These are phyloP conservation scores for Phyllosticta citribraziliensis DNA, from an alignment of 2,329 filamentous ascomycete species.

Conservation along the genomic window DNA sequence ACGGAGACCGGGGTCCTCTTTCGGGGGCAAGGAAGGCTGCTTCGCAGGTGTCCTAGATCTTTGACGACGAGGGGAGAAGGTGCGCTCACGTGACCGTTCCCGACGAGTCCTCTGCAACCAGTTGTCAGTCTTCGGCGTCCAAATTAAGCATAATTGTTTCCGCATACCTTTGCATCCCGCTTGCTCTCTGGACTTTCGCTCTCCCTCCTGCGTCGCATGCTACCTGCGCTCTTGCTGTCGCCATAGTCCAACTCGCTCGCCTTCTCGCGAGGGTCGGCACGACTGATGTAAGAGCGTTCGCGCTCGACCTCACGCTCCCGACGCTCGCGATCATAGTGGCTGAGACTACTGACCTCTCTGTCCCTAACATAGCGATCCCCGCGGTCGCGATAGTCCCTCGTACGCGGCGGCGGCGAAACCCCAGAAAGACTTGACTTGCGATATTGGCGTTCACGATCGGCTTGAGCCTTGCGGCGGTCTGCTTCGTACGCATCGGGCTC, in stretches of 20 bases:
- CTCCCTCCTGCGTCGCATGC: conserved; percentile 60
- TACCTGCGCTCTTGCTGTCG: conserved; percentile 48
- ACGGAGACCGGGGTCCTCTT: conserved; percentile 55
- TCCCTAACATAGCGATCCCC: conserved; percentile 27
- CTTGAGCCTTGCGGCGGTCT: conserved; percentile 85
- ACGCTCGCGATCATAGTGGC: conserved; percentile 75
- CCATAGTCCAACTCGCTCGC: conserved; percentile 89
- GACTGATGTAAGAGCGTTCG: conserved; percentile 72
- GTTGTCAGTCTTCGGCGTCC: conserved; percentile 2
- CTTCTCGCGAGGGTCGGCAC: conserved; percentile 69
- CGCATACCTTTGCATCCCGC: conserved; percentile 34
- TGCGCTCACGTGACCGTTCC: conserved; percentile 46
- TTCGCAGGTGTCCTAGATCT: conserved; percentile 47
- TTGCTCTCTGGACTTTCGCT: conserved; percentile 45
- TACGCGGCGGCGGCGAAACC: conserved; percentile 41
- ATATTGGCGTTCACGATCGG: conserved; percentile 88
- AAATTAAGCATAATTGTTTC: too few relatives aligned
- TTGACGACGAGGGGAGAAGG: conserved; percentile 43
- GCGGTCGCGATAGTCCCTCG: conserved; percentile 28
- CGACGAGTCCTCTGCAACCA: conserved; percentile 17
- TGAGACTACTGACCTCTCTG: conserved; percentile 51
- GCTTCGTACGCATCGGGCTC: conserved; percentile 92
- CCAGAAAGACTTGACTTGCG: conserved; percentile 66
- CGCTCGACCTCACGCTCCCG: conserved; percentile 83
- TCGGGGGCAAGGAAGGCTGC: conserved; percentile 23